These are phyloP conservation scores for Picea glauca DNA, from an alignment of 75 land plant species.

Conservation along the genomic window DNA sequence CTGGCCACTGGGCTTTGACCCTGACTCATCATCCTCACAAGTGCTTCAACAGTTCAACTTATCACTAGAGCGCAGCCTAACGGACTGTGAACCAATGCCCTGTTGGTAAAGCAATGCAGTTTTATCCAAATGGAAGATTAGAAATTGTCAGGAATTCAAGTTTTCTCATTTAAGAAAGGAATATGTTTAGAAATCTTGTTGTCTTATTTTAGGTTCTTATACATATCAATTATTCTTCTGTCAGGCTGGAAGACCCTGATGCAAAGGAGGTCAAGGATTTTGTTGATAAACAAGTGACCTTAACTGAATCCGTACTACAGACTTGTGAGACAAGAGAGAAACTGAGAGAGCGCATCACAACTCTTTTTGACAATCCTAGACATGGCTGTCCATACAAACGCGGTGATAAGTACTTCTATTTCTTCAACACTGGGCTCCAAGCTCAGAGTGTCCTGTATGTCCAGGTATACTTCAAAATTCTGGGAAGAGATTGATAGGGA, in stretches of 20 bases:
- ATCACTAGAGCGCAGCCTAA: no score
- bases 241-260: slow-evolving; percentile 95
- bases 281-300: slow-evolving; percentile 66
- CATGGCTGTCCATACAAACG: slow-evolving; percentile 65
- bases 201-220: neutral
- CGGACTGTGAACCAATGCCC: no score
- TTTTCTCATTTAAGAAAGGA: neutral
- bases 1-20: no score
- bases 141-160: neutral
- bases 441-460: slow-evolving; percentile 87
- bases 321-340: slow-evolving; percentile 63
- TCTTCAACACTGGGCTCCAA: slow-evolving; percentile 83
- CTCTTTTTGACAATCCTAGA: slow-evolving; percentile 72
- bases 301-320: slow-evolving; percentile 60
- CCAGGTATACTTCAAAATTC: slow-evolving; percentile 43
- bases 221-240: neutral
- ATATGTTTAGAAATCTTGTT: neutral
- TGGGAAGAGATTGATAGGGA: neutral
- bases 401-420: slow-evolving; percentile 85
- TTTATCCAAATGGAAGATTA: no score
- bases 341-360: slow-evolving; percentile 52
- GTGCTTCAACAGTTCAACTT: no score
- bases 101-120: no score
- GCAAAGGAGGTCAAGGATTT: slow-evolving; percentile 76
- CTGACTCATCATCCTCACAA: no score